These are phyloP conservation scores for Fusarium fujikuroi DNA, from an alignment of 2,329 filamentous ascomycete species.

Conservation along the genomic window DNA sequence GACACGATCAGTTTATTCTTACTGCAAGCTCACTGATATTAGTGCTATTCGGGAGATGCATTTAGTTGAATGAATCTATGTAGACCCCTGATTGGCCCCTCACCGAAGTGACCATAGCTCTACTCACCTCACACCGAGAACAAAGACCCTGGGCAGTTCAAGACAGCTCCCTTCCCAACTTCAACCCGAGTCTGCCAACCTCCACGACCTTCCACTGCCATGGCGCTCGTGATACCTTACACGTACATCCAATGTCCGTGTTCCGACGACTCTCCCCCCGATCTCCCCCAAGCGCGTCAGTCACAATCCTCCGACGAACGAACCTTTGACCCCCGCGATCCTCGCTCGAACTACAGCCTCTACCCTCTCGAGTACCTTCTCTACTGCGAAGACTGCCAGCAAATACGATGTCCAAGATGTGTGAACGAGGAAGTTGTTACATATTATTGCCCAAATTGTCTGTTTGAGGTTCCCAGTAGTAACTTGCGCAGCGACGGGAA, in stretches of 20 bases:
- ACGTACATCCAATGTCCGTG: constrained; percentile 76
- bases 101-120: constrained; percentile 13
- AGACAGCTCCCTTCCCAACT: constrained; percentile 33
- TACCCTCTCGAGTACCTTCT: constrained; percentile 93
- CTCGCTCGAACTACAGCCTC: constrained; percentile 88
- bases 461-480: constrained; percentile 96
- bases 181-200: constrained; percentile 26
- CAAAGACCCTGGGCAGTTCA: constrained; percentile 22
- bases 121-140: constrained; percentile 31
- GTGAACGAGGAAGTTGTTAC: constrained; percentile 93
- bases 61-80: background rate
- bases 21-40: too few relatives aligned
- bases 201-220: constrained; percentile 44
- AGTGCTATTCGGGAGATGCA: background rate
- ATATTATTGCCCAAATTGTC: constrained; percentile 93
- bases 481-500: constrained; percentile 94
- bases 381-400: constrained; percentile 97
- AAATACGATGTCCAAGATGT: constrained; percentile 93
- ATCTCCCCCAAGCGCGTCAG: constrained; percentile 48
- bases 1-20: background rate
- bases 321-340: constrained; percentile 86
- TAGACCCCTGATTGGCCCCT: constrained; percentile 22
- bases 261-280: constrained; percentile 57
- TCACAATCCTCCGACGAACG: constrained; percentile 66
- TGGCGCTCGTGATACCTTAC: constrained; percentile 68